Base-by-base conservation (phyloP, 352 stramenopile genomes). In the Pythium catenulatum region DNA sequence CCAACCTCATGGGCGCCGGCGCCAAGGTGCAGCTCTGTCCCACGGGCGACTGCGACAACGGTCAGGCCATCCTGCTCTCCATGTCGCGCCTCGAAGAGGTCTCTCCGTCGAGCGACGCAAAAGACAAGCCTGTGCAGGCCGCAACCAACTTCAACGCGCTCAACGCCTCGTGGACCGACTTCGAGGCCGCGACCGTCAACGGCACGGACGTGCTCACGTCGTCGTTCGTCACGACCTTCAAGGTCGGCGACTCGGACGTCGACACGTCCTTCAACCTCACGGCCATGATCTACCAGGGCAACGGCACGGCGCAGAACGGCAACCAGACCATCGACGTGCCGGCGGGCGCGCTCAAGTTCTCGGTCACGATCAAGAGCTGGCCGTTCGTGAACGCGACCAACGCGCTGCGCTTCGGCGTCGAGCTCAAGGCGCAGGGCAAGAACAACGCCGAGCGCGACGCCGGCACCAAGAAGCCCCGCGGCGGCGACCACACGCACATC, bases 11-110 rank as follows among this genome's bases (percentile, higher is more conserved):
- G 36, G 83, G 79, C 3, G 23, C 25, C 0, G 87, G 85, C 19
- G 90, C 79, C n/a, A 89, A 90, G 41, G 93, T 95, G 52, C 34
- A 89, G 34, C 72, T 95, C 0, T 94, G 91, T 39, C 90, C 91
- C 21, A 68, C 69, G 27, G 80, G 79, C 17, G 59, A 90, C 66
- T 86, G 79, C 58, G 27, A 30, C 13, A 70, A 75, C 14, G 84
- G 79, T 41, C 84, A 89, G 27, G 11, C 58, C 32, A 79, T 87
- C 63, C 63, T 21, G 27, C 65, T 87, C 17, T 59, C 54, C 30
- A 82, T 93, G 30, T 56, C 72, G 0, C 89, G 86, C 34, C 75
- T 94, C 11, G 85, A 90, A 19, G 91, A 94, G 58, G 15, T 90
- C 11, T n/a, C n/a, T n/a, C n/a, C n/a, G n/a, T 54, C 72, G n/a